Evolutionary conservation across 2,329 filamentous ascomycete species (phyloP).

Genomic region (Trichophyton benhamiae): DNA sequence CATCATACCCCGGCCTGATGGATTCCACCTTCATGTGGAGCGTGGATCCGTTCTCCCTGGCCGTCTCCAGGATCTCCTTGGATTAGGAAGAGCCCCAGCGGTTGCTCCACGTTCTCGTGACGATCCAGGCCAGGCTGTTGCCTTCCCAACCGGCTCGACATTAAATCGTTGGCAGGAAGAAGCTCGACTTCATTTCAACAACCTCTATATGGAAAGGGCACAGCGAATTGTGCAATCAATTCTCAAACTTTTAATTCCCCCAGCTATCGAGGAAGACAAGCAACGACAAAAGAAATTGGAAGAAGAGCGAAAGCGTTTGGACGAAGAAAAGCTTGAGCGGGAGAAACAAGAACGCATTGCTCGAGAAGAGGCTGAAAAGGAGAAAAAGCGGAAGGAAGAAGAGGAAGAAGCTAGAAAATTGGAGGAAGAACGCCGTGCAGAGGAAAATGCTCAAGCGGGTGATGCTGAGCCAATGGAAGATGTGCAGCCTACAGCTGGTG

Average conservation of each 20-base stretch:
- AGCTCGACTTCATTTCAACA: conserved; percentile 70
- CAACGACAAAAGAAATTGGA: conserved; percentile 49
- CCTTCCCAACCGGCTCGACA: conserved; percentile 62
- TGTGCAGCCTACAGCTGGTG: conserved; percentile 45
- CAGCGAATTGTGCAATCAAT: conserved; percentile 57
- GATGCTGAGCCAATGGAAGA: conserved; percentile 58
- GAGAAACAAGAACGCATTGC: conserved; percentile 51
- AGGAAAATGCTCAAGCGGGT: conserved; percentile 38
- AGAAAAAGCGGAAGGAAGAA: conserved; percentile 56
- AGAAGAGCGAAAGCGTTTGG: conserved; percentile 45
- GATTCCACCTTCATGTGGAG: conserved; percentile 44
- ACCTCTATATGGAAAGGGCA: conserved; percentile 54
- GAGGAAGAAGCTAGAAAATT: conserved; percentile 45
- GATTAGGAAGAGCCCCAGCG: conserved; percentile 20
- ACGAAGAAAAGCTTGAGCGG: conserved; percentile 51
- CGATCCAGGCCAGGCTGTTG: conserved; percentile 54
- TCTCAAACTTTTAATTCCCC: conserved; percentile 62
- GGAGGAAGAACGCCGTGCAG: conserved; percentile 45
- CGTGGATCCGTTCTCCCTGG: conserved; percentile 40
- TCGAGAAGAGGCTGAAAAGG: conserved; percentile 59
- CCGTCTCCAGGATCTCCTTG: conserved; percentile 41
- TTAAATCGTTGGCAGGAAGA: conserved; percentile 77
- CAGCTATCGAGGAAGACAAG: conserved; percentile 71
- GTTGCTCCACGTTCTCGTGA: conserved; percentile 29
- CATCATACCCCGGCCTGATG: conserved; percentile 35